Evolutionary conservation across 257 asterid species (phyloP), one percentile per base, ranked within the genome.

Genomic region (Striga asiatica): DNA sequence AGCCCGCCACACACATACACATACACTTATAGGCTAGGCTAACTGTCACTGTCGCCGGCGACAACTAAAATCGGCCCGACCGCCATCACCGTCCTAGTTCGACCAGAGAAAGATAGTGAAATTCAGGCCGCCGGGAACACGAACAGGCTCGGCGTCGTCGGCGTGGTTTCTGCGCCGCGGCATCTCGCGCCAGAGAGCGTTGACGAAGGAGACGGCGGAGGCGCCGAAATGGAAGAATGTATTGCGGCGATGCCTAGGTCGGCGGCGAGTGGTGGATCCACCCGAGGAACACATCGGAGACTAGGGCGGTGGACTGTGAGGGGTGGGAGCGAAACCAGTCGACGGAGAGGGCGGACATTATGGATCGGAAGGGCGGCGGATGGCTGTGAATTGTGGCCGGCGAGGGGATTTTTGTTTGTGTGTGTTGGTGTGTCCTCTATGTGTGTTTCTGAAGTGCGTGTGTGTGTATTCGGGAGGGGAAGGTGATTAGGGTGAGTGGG

Each of bases 221-320:
- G 81, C 87, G 34, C 95, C 95, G 24, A 87, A 82, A 12, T 95
- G 76, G 59, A 62, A 78, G 54, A 88, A 88, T 56, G 73, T 77
- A 66, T 75, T 75, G 66, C 87, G 70, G 54, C 65, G 79, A 88
- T 57, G 16, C 75, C 50, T 41, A 85, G 71, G 43, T 69, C 63
- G 16, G 42, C 3, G 20, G 92, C 88, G 45, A 88, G 50, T 47
- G 35, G 34, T 72, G 68, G 8, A 87, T 70, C 84, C 89, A 89
- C 1, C 94, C 97, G 17, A 82, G 14, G 62, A 89, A 81, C 71
- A 85, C 57, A 58, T 89, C 95, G 43, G 83, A 76, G 11, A 89
- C 17, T 2, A 89, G 68, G 17, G 95, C 89, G 8, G 60, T 48
- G 0, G 97, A 95, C 19, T 94, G 94, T 9, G 89, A 72, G 49